Percentiles rank a stretch among this genome's conserved stretches.
These are phyloP conservation scores for Diversispora epigaea DNA, from an alignment of 192 early-diverging fungal genomes.

Conservation along the genomic window DNA sequence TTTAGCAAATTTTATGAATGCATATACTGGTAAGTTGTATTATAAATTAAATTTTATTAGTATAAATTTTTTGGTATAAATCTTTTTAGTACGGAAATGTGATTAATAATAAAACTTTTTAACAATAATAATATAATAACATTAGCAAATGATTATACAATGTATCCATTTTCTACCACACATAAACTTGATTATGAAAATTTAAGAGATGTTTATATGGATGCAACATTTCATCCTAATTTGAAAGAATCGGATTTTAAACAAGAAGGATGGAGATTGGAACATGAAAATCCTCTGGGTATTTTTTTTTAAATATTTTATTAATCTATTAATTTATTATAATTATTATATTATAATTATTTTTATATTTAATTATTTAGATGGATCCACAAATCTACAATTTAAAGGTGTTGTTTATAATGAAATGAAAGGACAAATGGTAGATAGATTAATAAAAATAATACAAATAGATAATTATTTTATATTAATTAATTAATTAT, in stretches of 20 bases:
- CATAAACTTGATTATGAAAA: slow-evolving; percentile 89
- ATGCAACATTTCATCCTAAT: slow-evolving; percentile 81
- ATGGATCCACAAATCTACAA: slow-evolving; percentile 64
- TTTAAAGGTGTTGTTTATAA: slow-evolving; percentile 98
- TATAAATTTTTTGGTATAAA: neutral
- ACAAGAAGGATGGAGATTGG: slow-evolving; percentile 94
- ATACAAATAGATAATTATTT: neutral
- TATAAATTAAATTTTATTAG: no score
- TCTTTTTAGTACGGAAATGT: neutral
- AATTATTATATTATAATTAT: neutral
- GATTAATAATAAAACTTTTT: no score
- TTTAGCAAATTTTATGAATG: slow-evolving; percentile 97
- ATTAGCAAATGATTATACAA: slow-evolving; percentile 76
- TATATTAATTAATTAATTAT: neutral
- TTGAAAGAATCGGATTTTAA: slow-evolving; percentile 82
- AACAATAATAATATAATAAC: no score
- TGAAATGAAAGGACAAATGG: slow-evolving; percentile 92
- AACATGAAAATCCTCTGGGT: slow-evolving; percentile 70
- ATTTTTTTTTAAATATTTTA: neutral
- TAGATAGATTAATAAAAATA: neutral
- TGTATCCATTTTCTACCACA: slow-evolving; percentile 93
- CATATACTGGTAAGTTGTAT: slow-evolving; percentile 68
- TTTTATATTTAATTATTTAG: slow-evolving; percentile 32
- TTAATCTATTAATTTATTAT: neutral
- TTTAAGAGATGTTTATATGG: slow-evolving; percentile 88